Base-by-base conservation (phyloP, 805 yeast species). In the Cephaloascus fragrans region DNA sequence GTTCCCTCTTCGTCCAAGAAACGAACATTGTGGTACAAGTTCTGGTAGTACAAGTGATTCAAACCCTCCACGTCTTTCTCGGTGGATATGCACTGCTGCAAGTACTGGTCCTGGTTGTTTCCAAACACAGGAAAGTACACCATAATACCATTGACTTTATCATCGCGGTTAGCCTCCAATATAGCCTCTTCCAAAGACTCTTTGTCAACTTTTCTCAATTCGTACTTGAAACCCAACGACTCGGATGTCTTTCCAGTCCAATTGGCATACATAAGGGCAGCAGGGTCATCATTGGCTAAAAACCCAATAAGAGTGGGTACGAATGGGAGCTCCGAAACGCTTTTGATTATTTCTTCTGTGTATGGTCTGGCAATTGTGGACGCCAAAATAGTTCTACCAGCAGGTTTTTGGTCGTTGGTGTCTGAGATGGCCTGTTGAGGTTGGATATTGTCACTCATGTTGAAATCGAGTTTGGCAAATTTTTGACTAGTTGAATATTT, bases 121-220 rank as follows among this genome's bases (percentile, higher is more conserved):
- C 96, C 96, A 61, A 86, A 93, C 2, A 93, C 97, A 0, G 98
- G 98, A 73, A 90, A 93, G 59, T 93, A 93, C 14, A 93, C 90
- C 84, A 93, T 88, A 47, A 93, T 93, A 18, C 97, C 98, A 55
- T 88, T 80, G 32, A 90, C 85, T 1, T 56, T 48, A 40, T 72
- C 75, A 52, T 89, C 90, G 20, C 68, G 66, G 57, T 93, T 93
- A 42, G 97, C 96, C 33, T 73, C 77, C 36, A 88, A 73, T 43
- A 93, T 77, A 26, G 77, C 80, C 48, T 80, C 88, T 57, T 93
- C 98, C 44, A 93, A 69, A 26, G 80, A 82, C 47, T 93, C 96
- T 55, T 84, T 87, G 47, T 73, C 75, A 16, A 83, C 79, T 49
- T 77, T 73, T 23, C 83, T 62, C 46, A 93, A 64, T 55, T 88